Evolutionary conservation across 2,329 filamentous ascomycete genomes (phyloP).

Genomic region (Amauroascus verrucosus): DNA sequence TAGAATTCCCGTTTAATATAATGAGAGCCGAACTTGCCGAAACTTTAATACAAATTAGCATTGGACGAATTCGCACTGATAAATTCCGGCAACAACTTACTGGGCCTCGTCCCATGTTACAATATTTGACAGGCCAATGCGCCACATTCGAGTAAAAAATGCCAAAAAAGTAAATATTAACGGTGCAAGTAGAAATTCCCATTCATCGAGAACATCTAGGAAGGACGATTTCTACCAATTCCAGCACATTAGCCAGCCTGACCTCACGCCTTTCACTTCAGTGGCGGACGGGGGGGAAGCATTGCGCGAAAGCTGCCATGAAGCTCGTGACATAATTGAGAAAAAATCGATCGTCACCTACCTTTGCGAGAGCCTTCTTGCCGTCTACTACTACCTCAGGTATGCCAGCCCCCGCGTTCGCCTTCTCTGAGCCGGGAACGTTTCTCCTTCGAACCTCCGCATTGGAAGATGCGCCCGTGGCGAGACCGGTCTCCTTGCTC

Average conservation of each 20-base stretch:
- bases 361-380: conserved; percentile 30
- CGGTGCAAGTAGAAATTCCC: conserved; percentile 54
- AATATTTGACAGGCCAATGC: conserved; percentile 58
- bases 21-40: conserved; percentile 87
- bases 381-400: conserved; percentile 21
- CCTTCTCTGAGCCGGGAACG: conserved; percentile 27
- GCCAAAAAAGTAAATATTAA: conserved; percentile 53
- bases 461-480: conserved; percentile 27
- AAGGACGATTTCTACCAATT: conserved; percentile 17
- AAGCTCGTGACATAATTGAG: neutral
- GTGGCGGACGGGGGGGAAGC: too few species aligned
- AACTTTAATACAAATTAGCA: conserved; percentile 24
- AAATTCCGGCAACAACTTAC: conserved; percentile 37
- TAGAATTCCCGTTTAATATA: conserved; percentile 99
- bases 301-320: neutral
- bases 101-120: conserved; percentile 70
- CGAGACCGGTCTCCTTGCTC: conserved; percentile 25
- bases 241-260: neutral
- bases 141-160: conserved; percentile 58
- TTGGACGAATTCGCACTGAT: neutral
- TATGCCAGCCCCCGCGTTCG: conserved; percentile 17
- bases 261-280: too few species aligned
- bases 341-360: conserved; percentile 16
- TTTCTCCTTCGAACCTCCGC: conserved; percentile 36
- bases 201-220: conserved; percentile 42